Evolutionary conservation across 306 rosid genomes (phyloP).

Genomic region (Styphnolobium japonicum): DNA sequence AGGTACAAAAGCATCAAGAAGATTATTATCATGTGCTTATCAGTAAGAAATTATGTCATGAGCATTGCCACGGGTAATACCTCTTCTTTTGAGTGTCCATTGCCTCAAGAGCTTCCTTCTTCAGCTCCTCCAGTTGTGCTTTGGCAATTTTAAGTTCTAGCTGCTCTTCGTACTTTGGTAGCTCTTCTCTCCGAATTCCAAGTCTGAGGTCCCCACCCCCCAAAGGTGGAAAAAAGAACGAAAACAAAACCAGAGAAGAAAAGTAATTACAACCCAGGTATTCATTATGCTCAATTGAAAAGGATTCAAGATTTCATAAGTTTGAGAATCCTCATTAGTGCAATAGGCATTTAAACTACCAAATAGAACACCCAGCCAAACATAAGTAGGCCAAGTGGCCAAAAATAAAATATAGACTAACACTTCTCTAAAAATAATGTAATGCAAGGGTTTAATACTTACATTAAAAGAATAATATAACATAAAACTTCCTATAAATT

Average conservation of each 20-base stretch:
- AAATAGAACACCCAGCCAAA: neutral
- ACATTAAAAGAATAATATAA: neutral
- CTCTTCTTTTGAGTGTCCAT: slow-evolving; percentile 92
- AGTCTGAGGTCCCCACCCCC: slow-evolving; percentile 47
- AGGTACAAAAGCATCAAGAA: neutral
- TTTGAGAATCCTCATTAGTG: neutral
- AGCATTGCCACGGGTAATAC: too few relatives aligned
- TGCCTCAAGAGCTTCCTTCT: slow-evolving; percentile 81
- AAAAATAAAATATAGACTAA: neutral
- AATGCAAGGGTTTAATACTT: neutral
- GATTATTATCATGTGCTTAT: too few relatives aligned
- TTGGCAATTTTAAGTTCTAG: slow-evolving; percentile 76
- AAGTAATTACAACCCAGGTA: slow-evolving; percentile 13
- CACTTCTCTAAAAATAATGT: neutral
- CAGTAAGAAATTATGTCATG: neutral
- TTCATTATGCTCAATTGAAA: slow-evolving; percentile 1
- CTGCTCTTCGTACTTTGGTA: slow-evolving; percentile 81
- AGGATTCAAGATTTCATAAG: neutral
- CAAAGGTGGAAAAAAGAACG: neutral
- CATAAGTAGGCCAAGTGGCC: neutral
- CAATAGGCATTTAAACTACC: neutral
- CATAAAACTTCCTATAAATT: neutral
- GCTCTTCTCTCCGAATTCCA: slow-evolving; percentile 68
- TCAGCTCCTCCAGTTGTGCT: slow-evolving; percentile 82
- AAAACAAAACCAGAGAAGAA: neutral